Percentiles rank a stretch among this genome's conserved stretches.
phyloP scores from a whole-genome alignment of 768 basidiomycete genomes.

The Plicaturopsis crispa region DNA sequence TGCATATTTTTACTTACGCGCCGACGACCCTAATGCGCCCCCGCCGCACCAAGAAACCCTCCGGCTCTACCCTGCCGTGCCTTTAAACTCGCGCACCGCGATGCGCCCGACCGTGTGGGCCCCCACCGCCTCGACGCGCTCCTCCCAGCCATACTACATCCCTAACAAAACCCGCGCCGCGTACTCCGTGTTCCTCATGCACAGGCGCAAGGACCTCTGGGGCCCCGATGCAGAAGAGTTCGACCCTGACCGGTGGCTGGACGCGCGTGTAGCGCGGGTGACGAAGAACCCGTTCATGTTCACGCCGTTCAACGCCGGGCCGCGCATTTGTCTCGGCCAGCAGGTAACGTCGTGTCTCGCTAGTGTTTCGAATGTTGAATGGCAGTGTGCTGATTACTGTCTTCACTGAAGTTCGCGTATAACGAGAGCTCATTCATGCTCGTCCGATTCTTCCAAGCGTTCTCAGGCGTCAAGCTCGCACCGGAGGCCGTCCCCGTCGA shows the following conservation, averaged over 20 bases:
- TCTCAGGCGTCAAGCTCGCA: slow-evolving; percentile 32
- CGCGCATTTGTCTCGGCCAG: slow-evolving; percentile 45
- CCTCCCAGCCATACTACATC: too few relatives aligned
- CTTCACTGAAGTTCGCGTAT: slow-evolving; percentile 54
- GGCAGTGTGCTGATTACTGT: too few relatives aligned
- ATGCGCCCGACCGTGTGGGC: too few relatives aligned
- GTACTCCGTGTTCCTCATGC: slow-evolving; percentile 52
- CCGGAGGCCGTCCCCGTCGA: not conserved
- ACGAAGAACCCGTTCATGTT: slow-evolving; percentile 51
- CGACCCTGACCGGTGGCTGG: slow-evolving; percentile 64
- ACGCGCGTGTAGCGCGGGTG: slow-evolving; percentile 52
- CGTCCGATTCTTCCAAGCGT: slow-evolving; percentile 41
- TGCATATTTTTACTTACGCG: not conserved
- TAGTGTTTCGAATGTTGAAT: not conserved
- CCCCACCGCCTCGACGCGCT: too few relatives aligned
- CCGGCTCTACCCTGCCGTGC: slow-evolving; percentile 44
- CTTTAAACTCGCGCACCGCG: too few relatives aligned
- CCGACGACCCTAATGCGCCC: not conserved
- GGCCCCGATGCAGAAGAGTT: slow-evolving; percentile 63
- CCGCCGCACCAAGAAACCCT: slow-evolving; percentile 38
- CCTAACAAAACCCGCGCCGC: too few relatives aligned
- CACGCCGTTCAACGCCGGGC: slow-evolving; percentile 45
- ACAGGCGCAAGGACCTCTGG: slow-evolving; percentile 57
- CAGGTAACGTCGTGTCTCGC: slow-evolving; percentile 21
- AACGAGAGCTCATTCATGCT: slow-evolving; percentile 49